Evolutionary conservation across 2,329 filamentous ascomycete genomes (phyloP).

Genomic region (Pyrenochaeta sp.): DNA sequence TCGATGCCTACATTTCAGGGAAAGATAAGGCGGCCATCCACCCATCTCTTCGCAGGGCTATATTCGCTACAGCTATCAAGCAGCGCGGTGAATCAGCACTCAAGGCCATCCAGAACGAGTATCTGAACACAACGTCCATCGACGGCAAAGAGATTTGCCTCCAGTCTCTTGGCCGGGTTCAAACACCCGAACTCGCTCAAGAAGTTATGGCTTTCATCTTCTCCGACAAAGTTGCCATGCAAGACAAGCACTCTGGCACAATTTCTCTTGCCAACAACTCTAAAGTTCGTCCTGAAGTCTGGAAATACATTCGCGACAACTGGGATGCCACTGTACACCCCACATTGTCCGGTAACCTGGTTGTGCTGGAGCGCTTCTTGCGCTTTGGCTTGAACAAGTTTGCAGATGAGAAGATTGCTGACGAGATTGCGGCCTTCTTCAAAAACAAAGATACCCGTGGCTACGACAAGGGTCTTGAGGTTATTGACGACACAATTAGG

Average conservation of each 20-base stretch:
- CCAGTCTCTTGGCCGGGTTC: conserved; percentile 76
- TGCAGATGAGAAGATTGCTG: conserved; percentile 71
- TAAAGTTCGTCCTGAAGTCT: conserved; percentile 76
- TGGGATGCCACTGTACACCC: conserved; percentile 74
- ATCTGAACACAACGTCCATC: conserved; percentile 80
- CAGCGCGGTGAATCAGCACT: conserved; percentile 75
- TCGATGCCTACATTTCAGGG: conserved; percentile 77
- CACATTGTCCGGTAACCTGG: conserved; percentile 80
- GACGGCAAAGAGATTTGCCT: conserved; percentile 92
- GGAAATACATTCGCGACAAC: conserved; percentile 85
- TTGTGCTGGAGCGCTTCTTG: conserved; percentile 89
- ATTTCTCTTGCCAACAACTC: conserved; percentile 76
- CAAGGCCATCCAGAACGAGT: conserved; percentile 83
- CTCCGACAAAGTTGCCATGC: conserved; percentile 82
- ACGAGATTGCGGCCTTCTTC: conserved; percentile 88
- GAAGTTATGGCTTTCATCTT: conserved; percentile 77
- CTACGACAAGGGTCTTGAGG: conserved; percentile 85
- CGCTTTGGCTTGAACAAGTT: conserved; percentile 81
- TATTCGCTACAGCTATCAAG: conserved; percentile 82
- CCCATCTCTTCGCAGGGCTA: conserved; percentile 79
- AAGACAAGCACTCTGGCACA: conserved; percentile 88
- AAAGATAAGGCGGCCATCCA: conserved; percentile 74
- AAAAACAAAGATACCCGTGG: conserved; percentile 82
- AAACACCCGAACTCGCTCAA: conserved; percentile 72
- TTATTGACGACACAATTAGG: conserved; percentile 85